Conservation (phyloP, 306 rosid genomes). For the Cicer bijugum region DNA sequence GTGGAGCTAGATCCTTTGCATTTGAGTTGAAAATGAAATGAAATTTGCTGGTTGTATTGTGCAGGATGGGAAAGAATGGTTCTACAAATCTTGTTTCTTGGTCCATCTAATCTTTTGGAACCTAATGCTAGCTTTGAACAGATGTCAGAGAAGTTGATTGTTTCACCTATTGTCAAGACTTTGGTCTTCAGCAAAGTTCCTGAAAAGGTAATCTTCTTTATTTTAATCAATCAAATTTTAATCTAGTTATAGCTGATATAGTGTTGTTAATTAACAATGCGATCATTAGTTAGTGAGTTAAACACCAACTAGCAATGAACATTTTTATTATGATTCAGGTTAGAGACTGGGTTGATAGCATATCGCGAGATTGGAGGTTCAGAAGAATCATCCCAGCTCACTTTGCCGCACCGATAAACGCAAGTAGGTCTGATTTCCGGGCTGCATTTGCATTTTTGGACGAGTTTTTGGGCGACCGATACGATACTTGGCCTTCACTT, state of each 20-base stretch:
- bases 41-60: conserved; percentile 33
- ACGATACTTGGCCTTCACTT: conserved; percentile 61
- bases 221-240: conserved; percentile 2
- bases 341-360: conserved; percentile 89
- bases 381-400: conserved; percentile 91
- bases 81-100: conserved; percentile 93
- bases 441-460: conserved; percentile 88
- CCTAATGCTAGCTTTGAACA: conserved; percentile 85
- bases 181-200: conserved; percentile 94
- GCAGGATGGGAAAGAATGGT: conserved; percentile 99
- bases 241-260: conserved; percentile 15
- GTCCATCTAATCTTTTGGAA: conserved; percentile 92
- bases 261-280: conserved; percentile 12
- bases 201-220: conserved; percentile 66
- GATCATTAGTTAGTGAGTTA: conserved; percentile 10
- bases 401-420: conserved; percentile 87
- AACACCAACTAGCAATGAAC: background rate
- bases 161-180: conserved; percentile 95
- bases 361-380: conserved; percentile 79
- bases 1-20: background rate
- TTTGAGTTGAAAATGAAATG: conserved; percentile 30
- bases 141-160: conserved; percentile 95
- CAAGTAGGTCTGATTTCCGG: conserved; percentile 67
- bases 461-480: conserved; percentile 68
- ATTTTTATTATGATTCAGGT: conserved; percentile 61